phyloP scores from a whole-genome alignment of 768 basidiomycete species.

The Crassisporium funariophilum region DNA sequence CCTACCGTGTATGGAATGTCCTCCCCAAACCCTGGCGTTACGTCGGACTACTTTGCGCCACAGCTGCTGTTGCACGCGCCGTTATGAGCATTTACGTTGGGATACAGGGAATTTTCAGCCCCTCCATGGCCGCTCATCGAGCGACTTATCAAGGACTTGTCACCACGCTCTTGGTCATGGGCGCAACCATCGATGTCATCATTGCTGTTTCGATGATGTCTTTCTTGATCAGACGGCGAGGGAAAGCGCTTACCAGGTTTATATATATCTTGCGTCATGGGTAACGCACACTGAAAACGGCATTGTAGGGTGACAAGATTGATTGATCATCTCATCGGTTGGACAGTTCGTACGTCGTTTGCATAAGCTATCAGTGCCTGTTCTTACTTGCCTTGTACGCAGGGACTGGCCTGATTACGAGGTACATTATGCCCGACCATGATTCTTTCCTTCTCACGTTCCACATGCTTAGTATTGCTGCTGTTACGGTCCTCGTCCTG shows the following conservation, averaged over 20 bases:
- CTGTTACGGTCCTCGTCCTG: conserved; percentile 2
- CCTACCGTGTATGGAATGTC: conserved; percentile 8
- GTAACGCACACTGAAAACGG: background rate
- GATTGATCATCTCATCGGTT: conserved; percentile 6
- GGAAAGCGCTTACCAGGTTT: background rate
- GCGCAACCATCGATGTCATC: conserved; percentile 9
- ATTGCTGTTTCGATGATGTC: conserved; percentile 11
- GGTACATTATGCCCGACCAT: background rate
- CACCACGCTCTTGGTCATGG: conserved; percentile 5
- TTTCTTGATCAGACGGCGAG: conserved; percentile 6
- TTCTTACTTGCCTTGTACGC: background rate
- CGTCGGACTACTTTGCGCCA: conserved; percentile 3
- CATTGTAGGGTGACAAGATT: background rate
- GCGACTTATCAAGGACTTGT: background rate
- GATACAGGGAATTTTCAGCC: background rate
- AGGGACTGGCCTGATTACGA: conserved; percentile 7
- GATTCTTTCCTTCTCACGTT: background rate
- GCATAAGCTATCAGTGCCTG: background rate
- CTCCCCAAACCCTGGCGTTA: conserved; percentile 7
- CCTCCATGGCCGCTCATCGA: background rate
- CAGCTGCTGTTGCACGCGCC: background rate
- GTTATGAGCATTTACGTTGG: conserved; percentile 7
- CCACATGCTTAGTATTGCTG: conserved; percentile 2
- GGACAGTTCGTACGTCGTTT: conserved; percentile 1
- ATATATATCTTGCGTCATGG: background rate